Evolutionary conservation across 1,139 yeast species (phyloP).

Genomic region (Pichia sp.): DNA sequence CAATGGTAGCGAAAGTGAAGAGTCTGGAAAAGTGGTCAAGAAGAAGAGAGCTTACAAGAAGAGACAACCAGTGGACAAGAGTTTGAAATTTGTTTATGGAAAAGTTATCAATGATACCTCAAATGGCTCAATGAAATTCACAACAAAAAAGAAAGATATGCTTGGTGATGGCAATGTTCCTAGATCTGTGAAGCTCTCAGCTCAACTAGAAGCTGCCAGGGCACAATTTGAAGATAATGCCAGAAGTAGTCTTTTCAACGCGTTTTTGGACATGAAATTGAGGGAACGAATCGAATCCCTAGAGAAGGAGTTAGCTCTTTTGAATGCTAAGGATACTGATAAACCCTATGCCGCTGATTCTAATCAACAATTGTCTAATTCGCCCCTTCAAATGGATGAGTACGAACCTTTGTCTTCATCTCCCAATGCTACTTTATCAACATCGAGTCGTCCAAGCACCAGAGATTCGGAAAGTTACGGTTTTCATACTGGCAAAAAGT

Average conservation of each 20-base stretch:
- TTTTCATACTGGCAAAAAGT: slow-evolving; percentile 7
- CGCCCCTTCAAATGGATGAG: neutral
- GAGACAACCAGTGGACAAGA: slow-evolving; percentile 9
- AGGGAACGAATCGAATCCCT: slow-evolving; percentile 15
- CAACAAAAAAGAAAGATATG: slow-evolving; percentile 6
- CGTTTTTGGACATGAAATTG: slow-evolving; percentile 18
- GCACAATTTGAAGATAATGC: slow-evolving; percentile 14
- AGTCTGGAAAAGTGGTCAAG: neutral
- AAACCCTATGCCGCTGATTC: neutral
- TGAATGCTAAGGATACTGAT: neutral
- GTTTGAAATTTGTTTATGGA: slow-evolving; percentile 15
- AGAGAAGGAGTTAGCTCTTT: slow-evolving; percentile 8
- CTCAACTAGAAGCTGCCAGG: slow-evolving; percentile 2
- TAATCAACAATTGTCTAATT: neutral
- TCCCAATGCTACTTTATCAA: neutral
- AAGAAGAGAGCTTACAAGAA: slow-evolving; percentile 15
- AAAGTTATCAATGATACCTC: slow-evolving; percentile 8
- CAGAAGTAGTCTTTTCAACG: slow-evolving; percentile 14
- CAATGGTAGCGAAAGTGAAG: neutral
- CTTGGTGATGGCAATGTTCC: neutral
- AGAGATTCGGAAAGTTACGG: slow-evolving; percentile 6
- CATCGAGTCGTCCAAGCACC: slow-evolving; percentile 7
- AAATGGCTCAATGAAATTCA: slow-evolving; percentile 8
- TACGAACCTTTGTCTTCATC: slow-evolving; percentile 2
- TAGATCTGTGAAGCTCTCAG: neutral